A percentile compares a stretch with the other conserved stretches of the same genome.
Conservation (phyloP, 371 early-diverging fungal species). For the Apophysomyces sp. region DNA sequence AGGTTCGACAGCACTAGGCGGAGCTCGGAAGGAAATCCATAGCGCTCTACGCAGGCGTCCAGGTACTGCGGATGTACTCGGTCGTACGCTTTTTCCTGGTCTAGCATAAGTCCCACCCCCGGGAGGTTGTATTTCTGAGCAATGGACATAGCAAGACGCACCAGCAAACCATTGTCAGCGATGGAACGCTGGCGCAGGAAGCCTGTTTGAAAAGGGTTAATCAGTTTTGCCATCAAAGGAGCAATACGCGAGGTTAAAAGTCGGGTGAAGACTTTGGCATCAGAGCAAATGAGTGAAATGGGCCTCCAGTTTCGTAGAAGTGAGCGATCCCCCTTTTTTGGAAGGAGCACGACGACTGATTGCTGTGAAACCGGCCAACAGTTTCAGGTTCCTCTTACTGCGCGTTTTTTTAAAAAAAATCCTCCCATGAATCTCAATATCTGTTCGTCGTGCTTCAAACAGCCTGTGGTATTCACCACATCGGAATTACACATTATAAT, state of each 20-base stretch:
- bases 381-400: no score
- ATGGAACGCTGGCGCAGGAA: slow-evolving; percentile 11
- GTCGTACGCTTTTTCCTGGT: slow-evolving; percentile 18
- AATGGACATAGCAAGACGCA: background rate
- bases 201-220: slow-evolving; percentile 15
- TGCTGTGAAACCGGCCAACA: no score
- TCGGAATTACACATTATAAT: no score
- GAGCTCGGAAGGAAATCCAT: no score
- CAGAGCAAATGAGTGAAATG: no score
- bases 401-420: no score
- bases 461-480: no score
- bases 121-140: background rate
- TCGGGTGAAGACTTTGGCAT: slow-evolving; percentile 6
- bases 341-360: no score
- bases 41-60: background rate
- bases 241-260: slow-evolving; percentile 8
- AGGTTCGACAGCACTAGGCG: no score
- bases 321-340: slow-evolving; percentile 3
- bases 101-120: slow-evolving; percentile 8
- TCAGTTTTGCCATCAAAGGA: background rate
- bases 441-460: no score
- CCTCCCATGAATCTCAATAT: no score
- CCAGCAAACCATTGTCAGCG: slow-evolving; percentile 9
- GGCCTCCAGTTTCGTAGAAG: no score
- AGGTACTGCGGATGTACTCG: slow-evolving; percentile 16